These are phyloP conservation scores for Backusella liffmaniae DNA, from an alignment of 192 early-diverging fungal genomes.

Conservation along the genomic window DNA sequence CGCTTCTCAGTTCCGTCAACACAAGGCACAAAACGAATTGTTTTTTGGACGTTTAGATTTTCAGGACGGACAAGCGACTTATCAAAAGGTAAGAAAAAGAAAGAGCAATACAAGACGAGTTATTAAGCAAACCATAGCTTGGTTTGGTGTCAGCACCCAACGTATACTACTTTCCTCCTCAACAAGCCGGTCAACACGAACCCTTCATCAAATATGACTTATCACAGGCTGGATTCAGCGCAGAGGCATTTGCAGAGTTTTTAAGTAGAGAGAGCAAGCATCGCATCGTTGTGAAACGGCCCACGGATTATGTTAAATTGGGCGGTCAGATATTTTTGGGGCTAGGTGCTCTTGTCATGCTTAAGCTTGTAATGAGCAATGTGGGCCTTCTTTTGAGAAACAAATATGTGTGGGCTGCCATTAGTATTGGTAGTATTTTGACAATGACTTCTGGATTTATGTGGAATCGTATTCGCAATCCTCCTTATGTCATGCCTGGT, in stretches of 20 bases:
- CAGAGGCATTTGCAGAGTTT: slow-evolving; percentile 63
- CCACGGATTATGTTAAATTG: slow-evolving; percentile 56
- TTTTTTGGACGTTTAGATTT: slow-evolving; percentile 72
- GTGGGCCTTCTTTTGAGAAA: slow-evolving; percentile 44
- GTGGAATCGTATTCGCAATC: slow-evolving; percentile 80
- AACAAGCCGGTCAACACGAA: slow-evolving; percentile 40
- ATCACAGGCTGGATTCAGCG: slow-evolving; percentile 53
- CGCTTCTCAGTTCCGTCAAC: slow-evolving; percentile 48
- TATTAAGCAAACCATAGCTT: slow-evolving; percentile 25
- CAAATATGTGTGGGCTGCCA: slow-evolving; percentile 55
- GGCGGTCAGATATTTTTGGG: slow-evolving; percentile 33
- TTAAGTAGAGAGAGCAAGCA: slow-evolving; percentile 39
- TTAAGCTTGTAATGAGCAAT: slow-evolving; percentile 38
- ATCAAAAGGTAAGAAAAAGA: slow-evolving; percentile 49
- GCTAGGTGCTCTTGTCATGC: slow-evolving; percentile 26
- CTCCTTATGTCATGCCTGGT: slow-evolving; percentile 58
- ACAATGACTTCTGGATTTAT: slow-evolving; percentile 78
- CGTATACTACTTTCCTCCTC: slow-evolving; percentile 65
- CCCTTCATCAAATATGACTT: slow-evolving; percentile 63
- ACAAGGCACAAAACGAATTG: slow-evolving; percentile 34
- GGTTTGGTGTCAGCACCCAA: slow-evolving; percentile 60
- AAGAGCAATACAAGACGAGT: no score
- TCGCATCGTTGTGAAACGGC: slow-evolving; percentile 43
- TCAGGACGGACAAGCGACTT: slow-evolving; percentile 57
- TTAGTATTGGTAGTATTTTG: slow-evolving; percentile 52